Conservation (phyloP, 1,284 basidiomycete species). For the Cutaneotrichosporon sp. region DNA sequence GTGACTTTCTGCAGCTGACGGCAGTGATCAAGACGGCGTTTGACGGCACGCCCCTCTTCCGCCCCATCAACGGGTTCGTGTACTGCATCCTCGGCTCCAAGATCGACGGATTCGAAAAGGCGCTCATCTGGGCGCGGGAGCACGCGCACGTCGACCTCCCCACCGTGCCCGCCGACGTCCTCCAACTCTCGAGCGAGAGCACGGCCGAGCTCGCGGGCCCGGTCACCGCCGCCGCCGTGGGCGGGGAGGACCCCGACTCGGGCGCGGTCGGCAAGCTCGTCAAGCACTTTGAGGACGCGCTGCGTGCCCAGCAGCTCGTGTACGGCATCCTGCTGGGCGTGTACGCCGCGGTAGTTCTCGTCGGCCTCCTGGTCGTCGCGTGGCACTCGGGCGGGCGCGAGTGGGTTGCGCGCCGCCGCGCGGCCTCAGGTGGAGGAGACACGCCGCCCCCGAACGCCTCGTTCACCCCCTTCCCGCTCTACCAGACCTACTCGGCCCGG, state of each 20-base stretch:
- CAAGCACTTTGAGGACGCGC: slow-evolving; percentile 66
- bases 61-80: slow-evolving; percentile 81
- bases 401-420: background rate
- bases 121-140: slow-evolving; percentile 86
- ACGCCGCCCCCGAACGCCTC: background rate
- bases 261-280: slow-evolving; percentile 76
- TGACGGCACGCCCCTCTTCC: slow-evolving; percentile 75
- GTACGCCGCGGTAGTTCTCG: slow-evolving; percentile 59
- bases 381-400: slow-evolving; percentile 41
- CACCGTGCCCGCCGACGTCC: slow-evolving; percentile 67
- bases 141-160: slow-evolving; percentile 80
- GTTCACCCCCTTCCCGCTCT: background rate
- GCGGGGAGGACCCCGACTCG: slow-evolving; percentile 59
- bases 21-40: slow-evolving; percentile 67
- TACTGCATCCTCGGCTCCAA: slow-evolving; percentile 88
- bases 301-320: slow-evolving; percentile 78
- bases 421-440: background rate
- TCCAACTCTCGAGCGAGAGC: slow-evolving; percentile 69
- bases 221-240: slow-evolving; percentile 76
- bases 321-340: slow-evolving; percentile 77
- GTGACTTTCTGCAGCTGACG: background rate
- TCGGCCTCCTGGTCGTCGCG: slow-evolving; percentile 41
- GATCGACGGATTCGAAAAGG: slow-evolving; percentile 79
- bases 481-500: background rate
- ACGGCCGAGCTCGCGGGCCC: slow-evolving; percentile 75